Base-by-base conservation (phyloP, 345 rosid genomes). In the Brassica incana region DNA sequence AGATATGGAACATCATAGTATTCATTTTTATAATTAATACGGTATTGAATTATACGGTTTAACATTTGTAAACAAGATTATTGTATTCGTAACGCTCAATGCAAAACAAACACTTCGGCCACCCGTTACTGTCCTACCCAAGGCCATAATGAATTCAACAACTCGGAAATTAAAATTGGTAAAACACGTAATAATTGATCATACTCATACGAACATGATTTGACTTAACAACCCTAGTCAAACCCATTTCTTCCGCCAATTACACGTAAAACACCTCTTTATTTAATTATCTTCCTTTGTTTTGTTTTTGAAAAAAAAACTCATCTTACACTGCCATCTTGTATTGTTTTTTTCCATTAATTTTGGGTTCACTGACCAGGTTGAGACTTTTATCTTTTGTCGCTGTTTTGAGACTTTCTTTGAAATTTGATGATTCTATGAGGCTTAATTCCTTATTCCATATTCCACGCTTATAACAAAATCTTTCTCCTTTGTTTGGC, bases 401-500 rank as follows among this genome's bases (percentile, higher is more conserved):
- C 33, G 23, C 23, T 20, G 23, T 20, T 20, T 59, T 50, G 29
- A 4, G 25, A 69, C 36, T 40, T 54, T 54, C 15, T 23, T 54
- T 54, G 15, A n/a, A 8, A 36, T 33, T 59, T 78, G 63, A 66
- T 40, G 43, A 12, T 43, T 73, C 35, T 60, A n/a, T 25, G 3
- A 79, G 14, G 23, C 74, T 60, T 38, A 78, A 70, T 52, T 62
- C 73, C 78, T 72, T 61, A 79, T 80, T 74, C 64, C 76, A 52
- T 70, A 70, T 75, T 80, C 79, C 80, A 80, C 67, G 69, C 82
- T 79, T 48, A 35, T 73, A 23, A 56, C 72, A 78, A 70, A 40
- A 80, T 70, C 68, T 63, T 80, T 75, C 76, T 70, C 76, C 76
- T 69, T 64, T 75, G 64, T 68, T 29, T 74, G 25, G 0, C 50